phyloP scores from a whole-genome alignment of 352 stramenopile species.

The Blastocystis hominis region DNA sequence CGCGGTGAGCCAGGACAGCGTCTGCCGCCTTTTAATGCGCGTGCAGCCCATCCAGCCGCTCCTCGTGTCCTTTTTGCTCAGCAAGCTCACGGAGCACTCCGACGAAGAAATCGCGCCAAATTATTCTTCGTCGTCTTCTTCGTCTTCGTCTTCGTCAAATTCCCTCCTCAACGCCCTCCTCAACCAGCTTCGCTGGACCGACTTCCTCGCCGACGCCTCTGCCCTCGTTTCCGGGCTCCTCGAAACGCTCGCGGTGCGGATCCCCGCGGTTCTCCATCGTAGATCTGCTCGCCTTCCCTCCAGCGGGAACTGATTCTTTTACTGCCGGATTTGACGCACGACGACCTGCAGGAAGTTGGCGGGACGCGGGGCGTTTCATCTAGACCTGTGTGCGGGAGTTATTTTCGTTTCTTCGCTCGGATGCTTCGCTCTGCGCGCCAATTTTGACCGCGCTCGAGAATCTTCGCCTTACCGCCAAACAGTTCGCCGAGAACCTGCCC shows the following conservation, averaged over 20 bases:
- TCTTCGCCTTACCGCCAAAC: slow-evolving; percentile 16
- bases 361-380: not conserved
- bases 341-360: not conserved
- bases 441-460: slow-evolving; percentile 41
- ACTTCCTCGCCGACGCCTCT: slow-evolving; percentile 14
- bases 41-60: not conserved
- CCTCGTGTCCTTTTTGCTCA: not conserved
- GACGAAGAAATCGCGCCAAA: not conserved
- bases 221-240: slow-evolving; percentile 8
- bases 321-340: slow-evolving; percentile 16
- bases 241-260: not conserved
- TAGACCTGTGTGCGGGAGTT: slow-evolving; percentile 28
- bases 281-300: slow-evolving; percentile 20
- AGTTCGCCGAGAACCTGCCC: slow-evolving; percentile 19
- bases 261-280: not conserved
- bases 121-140: too few species aligned
- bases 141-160: not conserved
- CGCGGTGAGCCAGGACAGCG: slow-evolving; percentile 31
- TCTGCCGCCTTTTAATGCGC: slow-evolving; percentile 32
- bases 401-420: not conserved
- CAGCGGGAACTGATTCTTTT: slow-evolving; percentile 31
- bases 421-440: slow-evolving; percentile 14
- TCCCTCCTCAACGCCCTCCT: not conserved
- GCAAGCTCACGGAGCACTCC: slow-evolving; percentile 34
- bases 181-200: slow-evolving; percentile 18